Base-by-base conservation (phyloP, 805 yeast genomes). In the Candida cerambycidarum region DNA sequence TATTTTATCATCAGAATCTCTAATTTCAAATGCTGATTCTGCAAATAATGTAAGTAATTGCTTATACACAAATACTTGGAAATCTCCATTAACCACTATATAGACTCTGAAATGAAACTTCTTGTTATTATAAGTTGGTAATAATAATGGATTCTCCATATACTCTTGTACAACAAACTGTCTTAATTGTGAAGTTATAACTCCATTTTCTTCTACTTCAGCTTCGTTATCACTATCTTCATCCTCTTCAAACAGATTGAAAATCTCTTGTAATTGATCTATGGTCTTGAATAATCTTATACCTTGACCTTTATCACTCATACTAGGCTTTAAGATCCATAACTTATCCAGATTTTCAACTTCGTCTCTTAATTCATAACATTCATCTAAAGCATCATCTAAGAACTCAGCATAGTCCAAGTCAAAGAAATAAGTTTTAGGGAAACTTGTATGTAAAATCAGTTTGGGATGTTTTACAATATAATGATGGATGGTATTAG, bases 231-330 rank as follows among this genome's bases (percentile, higher is more conserved):
- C 34, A 2, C 35, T 44, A 1, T 75, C 77, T 2, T 67, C 77
- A n/a, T 72, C 84, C 49, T 82, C 92, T 53, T 90, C 97, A 61
- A 89, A 89, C 2, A 84, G 80, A 54, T 93, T 86, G 61, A 93
- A 92, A 3, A 92, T 82, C 3, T 63, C 75, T 61, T 90, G 97
- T 38, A 93, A 68, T 54, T 89, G 93, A 7, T 82, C 87, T 27
- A 88, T 71, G 0, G 89, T 82, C 42, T 73, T 74, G 67, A 93
- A 93, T 0, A 93, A 63, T 30, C 96, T 69, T 38, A 93, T 92
- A 0, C 99, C 99, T 59, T 93, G 97, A 9, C 96, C 99, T 58
- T 92, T 83, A 58, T 93, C 99, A 56, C 95, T 85, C 97, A 93
- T 89, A 50, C 96, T 82, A 12, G 99, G 99, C 59, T 93, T 93